phyloP scores from a whole-genome alignment of 169 alveolate genomes.

The Toxoplasma gondii region DNA sequence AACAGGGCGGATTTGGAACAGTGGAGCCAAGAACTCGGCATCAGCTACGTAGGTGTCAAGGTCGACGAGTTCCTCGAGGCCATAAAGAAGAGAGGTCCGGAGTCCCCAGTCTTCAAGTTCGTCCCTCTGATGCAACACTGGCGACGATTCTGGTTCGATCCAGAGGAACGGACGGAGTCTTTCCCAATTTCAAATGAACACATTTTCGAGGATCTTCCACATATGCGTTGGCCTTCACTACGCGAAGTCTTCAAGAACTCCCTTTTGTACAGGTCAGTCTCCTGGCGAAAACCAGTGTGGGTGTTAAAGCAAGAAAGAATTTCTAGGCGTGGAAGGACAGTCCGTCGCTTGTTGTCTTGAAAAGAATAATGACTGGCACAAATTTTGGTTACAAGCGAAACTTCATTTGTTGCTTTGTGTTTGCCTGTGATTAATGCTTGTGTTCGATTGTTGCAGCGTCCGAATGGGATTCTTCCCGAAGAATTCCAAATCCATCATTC shows the following conservation, averaged over 20 bases:
- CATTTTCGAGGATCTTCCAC: constrained; percentile 76
- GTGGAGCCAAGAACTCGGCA: constrained; percentile 76
- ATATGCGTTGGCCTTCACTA: constrained; percentile 73
- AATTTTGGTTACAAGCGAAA: too few species aligned
- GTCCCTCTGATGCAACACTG: constrained; percentile 79
- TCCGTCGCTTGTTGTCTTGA: too few species aligned
- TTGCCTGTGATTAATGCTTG: background rate
- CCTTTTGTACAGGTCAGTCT: constrained; percentile 66
- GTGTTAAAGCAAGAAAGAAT: background rate
- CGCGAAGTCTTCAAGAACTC: constrained; percentile 72
- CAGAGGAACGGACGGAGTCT: constrained; percentile 70
- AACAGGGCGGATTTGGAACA: constrained; percentile 68
- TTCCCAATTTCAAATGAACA: constrained; percentile 72
- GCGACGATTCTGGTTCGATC: constrained; percentile 77
- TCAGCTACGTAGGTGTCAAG: constrained; percentile 73
- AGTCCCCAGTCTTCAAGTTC: constrained; percentile 77
- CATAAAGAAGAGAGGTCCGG: constrained; percentile 77
- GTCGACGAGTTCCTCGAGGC: constrained; percentile 76
- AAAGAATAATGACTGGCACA: too few species aligned
- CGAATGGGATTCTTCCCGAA: constrained; percentile 73
- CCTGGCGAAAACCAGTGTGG: background rate
- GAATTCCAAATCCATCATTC: constrained; percentile 69
- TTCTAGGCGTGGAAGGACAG: background rate
- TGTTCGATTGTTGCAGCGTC: constrained; percentile 48
- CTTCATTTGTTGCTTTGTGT: too few species aligned